phyloP scores from a whole-genome alignment of 1,284 basidiomycete genomes.

The Moesziomyces sp. region DNA sequence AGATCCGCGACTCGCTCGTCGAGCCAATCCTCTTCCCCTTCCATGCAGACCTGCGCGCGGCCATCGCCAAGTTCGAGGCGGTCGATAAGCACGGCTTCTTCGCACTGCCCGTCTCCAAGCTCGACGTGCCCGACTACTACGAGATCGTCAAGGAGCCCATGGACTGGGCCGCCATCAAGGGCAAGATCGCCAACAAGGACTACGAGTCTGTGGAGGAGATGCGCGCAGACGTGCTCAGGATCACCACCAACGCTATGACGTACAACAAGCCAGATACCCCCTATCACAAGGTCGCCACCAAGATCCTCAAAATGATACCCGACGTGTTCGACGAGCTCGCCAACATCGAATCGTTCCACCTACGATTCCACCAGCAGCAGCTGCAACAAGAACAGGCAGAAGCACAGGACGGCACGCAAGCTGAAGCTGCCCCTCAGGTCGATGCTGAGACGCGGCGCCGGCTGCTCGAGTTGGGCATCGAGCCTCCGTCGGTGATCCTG shows the following conservation, averaged over 20 bases:
- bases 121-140: constrained; percentile 90
- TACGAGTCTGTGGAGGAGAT: constrained; percentile 83
- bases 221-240: constrained; percentile 83
- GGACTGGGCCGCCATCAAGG: constrained; percentile 81
- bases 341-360: constrained; percentile 35
- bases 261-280: constrained; percentile 84
- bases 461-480: constrained; percentile 37
- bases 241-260: constrained; percentile 83
- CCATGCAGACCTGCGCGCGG: constrained; percentile 29
- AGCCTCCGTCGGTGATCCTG: constrained; percentile 46
- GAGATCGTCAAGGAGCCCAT: constrained; percentile 87
- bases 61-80: constrained; percentile 25
- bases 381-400: constrained; percentile 5
- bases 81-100: constrained; percentile 58
- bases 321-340: constrained; percentile 72
- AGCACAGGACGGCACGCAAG: not conserved
- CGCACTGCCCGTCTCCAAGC: constrained; percentile 70
- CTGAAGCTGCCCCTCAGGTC: not conserved
- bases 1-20: constrained; percentile 78
- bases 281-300: constrained; percentile 79
- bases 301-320: constrained; percentile 75
- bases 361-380: constrained; percentile 9
- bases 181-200: constrained; percentile 75
- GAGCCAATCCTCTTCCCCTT: constrained; percentile 42
- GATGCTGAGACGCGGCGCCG: constrained; percentile 6